Base-by-base conservation (phyloP, 1,139 yeast genomes). In the Suhomyces anneliseae region DNA sequence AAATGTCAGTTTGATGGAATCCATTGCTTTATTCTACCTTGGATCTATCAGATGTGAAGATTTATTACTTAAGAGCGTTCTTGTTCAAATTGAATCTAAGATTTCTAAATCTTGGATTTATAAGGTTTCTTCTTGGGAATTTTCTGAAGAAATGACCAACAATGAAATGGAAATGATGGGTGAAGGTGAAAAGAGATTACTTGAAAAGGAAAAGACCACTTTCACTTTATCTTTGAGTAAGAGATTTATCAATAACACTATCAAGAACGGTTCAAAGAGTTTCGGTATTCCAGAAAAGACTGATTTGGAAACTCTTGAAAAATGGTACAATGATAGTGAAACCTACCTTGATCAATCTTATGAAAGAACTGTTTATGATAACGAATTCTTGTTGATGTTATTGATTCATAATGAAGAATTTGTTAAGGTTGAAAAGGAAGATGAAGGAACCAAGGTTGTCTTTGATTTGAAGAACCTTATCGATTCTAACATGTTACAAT, bases 21-120 rank as follows among this genome's bases (percentile, higher is more conserved):
- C 69, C 40, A 46, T 87, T 1, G 57, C 87, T 10, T 56, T 60
- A 5, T 70, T 79, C 45, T 90, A 87, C 59, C 65, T 68, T 38
- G 97, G 96, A 1, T 76, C 92, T 0, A 69, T 73, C 5, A 64
- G 79, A 12, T 70, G 83, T 2, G 81, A 80, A 39, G 98, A 92
- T 60, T 61, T 81, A 43, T 53, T 90, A 2, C 60, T 92, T 32
- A 79, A 87, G 49, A 64, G 70, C 3, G 64, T 87, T 3, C 61
- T 92, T 41, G 70, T 74, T 45, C 62, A 64, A 9, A 70, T 89
- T 36, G 98, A 92, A 62, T 59, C 79, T 0, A 68, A 70, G 6
- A 58, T 74, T 9, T 69, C 75, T 12, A 57, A 50, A 45, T 72
- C 79, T 8, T 88, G 96, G 96, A 70, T 85, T 11, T 72, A 75